A percentile compares a stretch with the other conserved stretches of the same genome.
These are phyloP conservation scores for Fusarium denticulatum DNA, from an alignment of 2,329 filamentous ascomycete species.

Conservation along the genomic window DNA sequence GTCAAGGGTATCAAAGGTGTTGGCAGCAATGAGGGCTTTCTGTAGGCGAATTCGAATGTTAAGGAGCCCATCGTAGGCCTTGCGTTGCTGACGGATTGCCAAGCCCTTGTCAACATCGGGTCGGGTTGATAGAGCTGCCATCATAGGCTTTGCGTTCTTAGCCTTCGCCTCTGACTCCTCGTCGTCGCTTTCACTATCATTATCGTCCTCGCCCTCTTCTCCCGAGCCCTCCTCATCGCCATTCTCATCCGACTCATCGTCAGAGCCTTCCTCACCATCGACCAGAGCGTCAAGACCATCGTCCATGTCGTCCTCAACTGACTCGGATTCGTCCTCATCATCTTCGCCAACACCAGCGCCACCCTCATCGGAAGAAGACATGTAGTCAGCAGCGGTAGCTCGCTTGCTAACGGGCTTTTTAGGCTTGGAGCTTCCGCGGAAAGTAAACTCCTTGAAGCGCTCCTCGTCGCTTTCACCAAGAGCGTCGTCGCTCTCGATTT, in stretches of 20 bases:
- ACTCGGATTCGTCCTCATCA: constrained; percentile 49
- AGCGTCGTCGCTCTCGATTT: constrained; percentile 74
- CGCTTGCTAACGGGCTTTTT: constrained; percentile 52
- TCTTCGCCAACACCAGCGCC: constrained; percentile 48
- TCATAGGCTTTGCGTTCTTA: constrained; percentile 47
- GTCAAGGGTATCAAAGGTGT: constrained; percentile 70
- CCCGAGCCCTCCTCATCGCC: constrained; percentile 51
- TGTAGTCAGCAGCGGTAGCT: constrained; percentile 66
- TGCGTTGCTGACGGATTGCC: constrained; percentile 86
- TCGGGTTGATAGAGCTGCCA: constrained; percentile 46
- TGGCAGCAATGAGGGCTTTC: constrained; percentile 85
- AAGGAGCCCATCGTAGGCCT: constrained; percentile 86
- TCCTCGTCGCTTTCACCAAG: constrained; percentile 88
- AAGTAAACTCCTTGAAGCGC: constrained; percentile 77
- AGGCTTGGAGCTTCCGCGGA: constrained; percentile 67
- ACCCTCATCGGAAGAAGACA: constrained; percentile 58
- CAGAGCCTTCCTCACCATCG: constrained; percentile 46
- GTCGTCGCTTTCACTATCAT: constrained; percentile 51
- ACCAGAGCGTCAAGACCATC: constrained; percentile 50
- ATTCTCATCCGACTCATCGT: constrained; percentile 50
- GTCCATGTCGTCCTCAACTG: constrained; percentile 51
- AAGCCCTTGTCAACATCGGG: constrained; percentile 82
- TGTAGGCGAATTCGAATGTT: constrained; percentile 93
- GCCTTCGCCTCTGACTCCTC: constrained; percentile 41
- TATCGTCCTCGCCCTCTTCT: constrained; percentile 50